These are phyloP conservation scores for Pseudozyma tsukubaensis DNA, from an alignment of 1,284 basidiomycete genomes.

Conservation along the genomic window DNA sequence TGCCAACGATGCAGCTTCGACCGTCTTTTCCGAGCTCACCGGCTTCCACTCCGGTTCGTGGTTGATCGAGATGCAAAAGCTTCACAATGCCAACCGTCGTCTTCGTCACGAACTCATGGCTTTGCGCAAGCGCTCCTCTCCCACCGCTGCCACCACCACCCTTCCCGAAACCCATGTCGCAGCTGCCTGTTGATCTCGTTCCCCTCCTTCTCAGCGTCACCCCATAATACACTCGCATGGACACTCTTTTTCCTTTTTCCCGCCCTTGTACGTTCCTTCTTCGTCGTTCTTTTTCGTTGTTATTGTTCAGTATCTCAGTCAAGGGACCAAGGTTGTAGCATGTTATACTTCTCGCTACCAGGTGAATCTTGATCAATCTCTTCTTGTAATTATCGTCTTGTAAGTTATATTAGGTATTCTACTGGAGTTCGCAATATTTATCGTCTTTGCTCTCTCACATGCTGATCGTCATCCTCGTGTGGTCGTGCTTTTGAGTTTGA, in stretches of 20 bases:
- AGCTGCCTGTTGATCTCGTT: conserved; percentile 16
- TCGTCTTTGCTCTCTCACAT: too few relatives aligned
- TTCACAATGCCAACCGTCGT: conserved; percentile 42
- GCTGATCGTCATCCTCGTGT: too few relatives aligned
- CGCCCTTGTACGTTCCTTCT: not conserved
- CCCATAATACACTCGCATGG: conserved; percentile 1
- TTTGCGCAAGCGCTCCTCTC: conserved; percentile 11
- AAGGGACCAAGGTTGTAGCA: too few relatives aligned
- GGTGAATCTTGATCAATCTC: too few relatives aligned
- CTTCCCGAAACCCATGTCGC: not conserved
- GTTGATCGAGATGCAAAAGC: conserved; percentile 51
- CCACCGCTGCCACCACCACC: not conserved
- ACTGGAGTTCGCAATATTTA: too few relatives aligned
- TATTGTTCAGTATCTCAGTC: too few relatives aligned
- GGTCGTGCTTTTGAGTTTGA: too few relatives aligned
- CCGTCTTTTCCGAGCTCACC: conserved; percentile 44
- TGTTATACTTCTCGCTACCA: too few relatives aligned
- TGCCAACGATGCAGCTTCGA: conserved; percentile 33
- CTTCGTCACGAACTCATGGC: conserved; percentile 35
- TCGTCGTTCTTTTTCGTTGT: not conserved
- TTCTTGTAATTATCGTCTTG: not conserved
- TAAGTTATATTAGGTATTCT: too few relatives aligned
- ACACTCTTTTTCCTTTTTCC: not conserved
- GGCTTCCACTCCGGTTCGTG: conserved; percentile 42
- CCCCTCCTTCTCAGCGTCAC: not conserved